Evolutionary conservation across 2,329 filamentous ascomycete species (phyloP), one percentile per base, ranked within the genome.

Genomic region (Paecilomyces sp.): DNA sequence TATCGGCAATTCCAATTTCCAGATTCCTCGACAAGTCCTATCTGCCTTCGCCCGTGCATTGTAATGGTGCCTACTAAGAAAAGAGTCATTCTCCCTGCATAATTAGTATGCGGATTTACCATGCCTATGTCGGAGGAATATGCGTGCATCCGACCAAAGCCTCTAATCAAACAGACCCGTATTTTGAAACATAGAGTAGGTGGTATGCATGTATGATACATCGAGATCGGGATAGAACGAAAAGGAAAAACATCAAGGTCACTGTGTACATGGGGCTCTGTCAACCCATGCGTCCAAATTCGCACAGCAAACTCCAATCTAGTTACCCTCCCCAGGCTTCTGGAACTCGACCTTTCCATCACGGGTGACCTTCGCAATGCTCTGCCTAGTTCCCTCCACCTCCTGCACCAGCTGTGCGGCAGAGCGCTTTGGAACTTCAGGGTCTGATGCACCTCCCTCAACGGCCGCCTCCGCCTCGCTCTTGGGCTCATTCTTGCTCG

Each of bases 301-400:
- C 4, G n/a, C 18, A 18, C 41, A 15, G 41, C 7, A 15, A 47
- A 47, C 41, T 8, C 61, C 58, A 59, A 55, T 57, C 62, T 64
- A 70, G 18, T 58, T 65, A 56, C 64, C 64, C 59, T 63, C 62
- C 22, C 52, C 61, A 18, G 65, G 61, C 59, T 73, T 69, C 66
- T 86, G 80, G 66, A 91, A 86, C 41, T 79, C 79, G n/a, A 88
- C 86, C 72, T 88, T 88, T 18, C 87, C 88, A 64, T 86, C 83
- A 65, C 80, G 78, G 15, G 78, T 77, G 31, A 87, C 80, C 41
- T 77, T 81, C 0, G 85, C 85, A 52, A 88, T 76, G 58, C 66
- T 71, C 52, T 71, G 70, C 41, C 64, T 65, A 25, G 68, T 64
- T 28, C 68, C 71, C n/a, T 67, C 64, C 18, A 71, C 63, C 22